These are phyloP conservation scores for Nitzschia palea DNA, from an alignment of 108 stramenopile species.

Conservation along the genomic window DNA sequence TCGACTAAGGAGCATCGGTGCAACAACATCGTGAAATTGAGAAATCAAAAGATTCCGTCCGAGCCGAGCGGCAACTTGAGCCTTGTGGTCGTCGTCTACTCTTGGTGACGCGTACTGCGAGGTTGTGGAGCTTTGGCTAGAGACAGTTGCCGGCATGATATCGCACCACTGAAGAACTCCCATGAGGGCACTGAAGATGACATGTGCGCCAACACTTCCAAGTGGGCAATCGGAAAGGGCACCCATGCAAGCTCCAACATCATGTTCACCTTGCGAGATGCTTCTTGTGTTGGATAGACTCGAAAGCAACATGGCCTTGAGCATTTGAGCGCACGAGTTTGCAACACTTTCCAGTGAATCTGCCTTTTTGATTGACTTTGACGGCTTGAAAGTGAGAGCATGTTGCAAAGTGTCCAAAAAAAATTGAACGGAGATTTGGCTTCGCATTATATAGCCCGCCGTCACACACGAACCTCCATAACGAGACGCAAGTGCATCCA, in stretches of 20 bases:
- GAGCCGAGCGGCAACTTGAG: slow-evolving; percentile 63
- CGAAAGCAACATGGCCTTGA: slow-evolving; percentile 73
- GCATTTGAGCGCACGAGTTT: slow-evolving; percentile 31
- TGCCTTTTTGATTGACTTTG: background rate
- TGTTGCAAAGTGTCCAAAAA: slow-evolving; percentile 73
- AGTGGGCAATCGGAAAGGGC: slow-evolving; percentile 75
- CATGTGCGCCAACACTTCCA: slow-evolving; percentile 66
- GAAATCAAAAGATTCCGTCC: slow-evolving; percentile 71
- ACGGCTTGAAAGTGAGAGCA: slow-evolving; percentile 26
- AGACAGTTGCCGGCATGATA: slow-evolving; percentile 31
- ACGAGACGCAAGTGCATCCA: slow-evolving; percentile 52
- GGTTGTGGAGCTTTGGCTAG: background rate
- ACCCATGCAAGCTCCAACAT: slow-evolving; percentile 71
- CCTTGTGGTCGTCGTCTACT: slow-evolving; percentile 45
- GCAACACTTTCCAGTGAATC: slow-evolving; percentile 32
- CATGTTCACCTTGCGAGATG: slow-evolving; percentile 81
- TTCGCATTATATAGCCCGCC: slow-evolving; percentile 58
- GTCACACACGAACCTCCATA: slow-evolving; percentile 52
- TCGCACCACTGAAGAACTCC: slow-evolving; percentile 76
- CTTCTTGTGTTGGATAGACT: slow-evolving; percentile 50
- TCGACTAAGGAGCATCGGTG: slow-evolving; percentile 75
- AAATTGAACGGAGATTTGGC: slow-evolving; percentile 80
- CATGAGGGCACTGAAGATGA: slow-evolving; percentile 61
- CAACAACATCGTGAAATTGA: slow-evolving; percentile 81
- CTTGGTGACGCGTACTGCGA: background rate